Evolutionary conservation across 31 red algal genomes (phyloP), one percentile per base, ranked within the genome.

Genomic region (Porphyra umbilicalis): DNA sequence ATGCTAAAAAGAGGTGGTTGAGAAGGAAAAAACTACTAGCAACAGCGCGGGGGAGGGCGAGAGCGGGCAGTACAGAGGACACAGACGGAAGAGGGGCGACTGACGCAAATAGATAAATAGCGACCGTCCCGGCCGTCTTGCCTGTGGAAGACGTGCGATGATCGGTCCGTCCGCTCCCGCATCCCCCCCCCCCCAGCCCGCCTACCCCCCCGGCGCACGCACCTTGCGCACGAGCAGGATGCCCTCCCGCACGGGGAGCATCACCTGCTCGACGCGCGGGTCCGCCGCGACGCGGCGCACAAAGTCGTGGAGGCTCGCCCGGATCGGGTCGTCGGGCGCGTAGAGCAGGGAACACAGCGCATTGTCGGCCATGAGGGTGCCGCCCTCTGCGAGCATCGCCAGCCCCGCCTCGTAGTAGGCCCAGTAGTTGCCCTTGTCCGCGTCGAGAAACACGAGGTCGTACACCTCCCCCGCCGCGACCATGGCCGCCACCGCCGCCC

Each of bases 371-470:
- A 95, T 36, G 18, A 95, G 31, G 33, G 87, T 33, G 9, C 93
- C 93, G 20, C 80, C 81, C 5, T 87, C 38, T 9, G 77, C 35
- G 38, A 95, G 85, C 81, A 95, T 57, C 34, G 39, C 25, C 78
- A 95, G 68, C 7, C 80, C 88, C 34, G 35, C 38, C 39, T 95
- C 85, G 67, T 88, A 95, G 83, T 95, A 95, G n/a, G 81, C 32
- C n/a, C 35, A 57, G 71, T 95, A 95, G 57, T 88, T 85, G 7
- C 39, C 77, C 86, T 95, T 95, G 80, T 95, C 93, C 11, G 93
- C 93, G 68, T 95, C 93, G 36, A 95, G 76, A 42, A 91, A 95
- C 10, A 95, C 86, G 75, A 95, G 87, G 77, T 95, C 93, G 39
- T 89, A 95, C 76, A 38, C 35, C 36, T 91, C 89, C 2, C 79